Base-by-base conservation (phyloP, 148 eudicot species). In the Silene latifolia region DNA sequence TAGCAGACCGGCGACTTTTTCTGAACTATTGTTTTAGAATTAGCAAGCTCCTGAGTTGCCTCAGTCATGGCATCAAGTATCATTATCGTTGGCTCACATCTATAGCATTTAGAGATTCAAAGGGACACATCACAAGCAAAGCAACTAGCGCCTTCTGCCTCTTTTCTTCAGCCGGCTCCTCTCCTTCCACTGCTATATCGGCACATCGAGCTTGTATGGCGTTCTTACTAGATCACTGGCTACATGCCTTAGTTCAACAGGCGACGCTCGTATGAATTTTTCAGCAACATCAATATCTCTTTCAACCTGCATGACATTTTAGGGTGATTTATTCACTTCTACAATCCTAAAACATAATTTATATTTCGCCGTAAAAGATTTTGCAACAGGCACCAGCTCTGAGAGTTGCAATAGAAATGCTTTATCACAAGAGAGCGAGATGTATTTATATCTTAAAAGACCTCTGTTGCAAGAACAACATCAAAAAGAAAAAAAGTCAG, bases 11-110 rank as follows among this genome's bases (percentile, higher is more conserved):
- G 74, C 20, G 56, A 77, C 59, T 67, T 76, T 80, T 85, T 87
- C 74, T 72, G 82, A 73, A 74, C 83, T 35, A 80, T 35, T 11
- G 84, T 77, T 73, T 82, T 94, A 56, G 93, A 68, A 77, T 71
- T 79, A 71, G 97, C 90, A 69, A 94, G 95, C 82, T 94, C 98
- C 81, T 84, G 82, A 25, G 98, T 96, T 25, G 98, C 96, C 63
- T 90, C 88, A 23, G 90, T 88, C 98, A 94, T 94, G 75, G 90
- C 85, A 74, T 94, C 97, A 67, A 94, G 91, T 70, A 91, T 87
- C 97, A 94, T 86, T 73, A 91, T 77, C 39, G n/a, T n/a, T n/a
- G n/a, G n/a, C n/a, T n/a, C n/a, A n/a, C n/a, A n/a, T n/a, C n/a
- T n/a, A n/a, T n/a, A n/a, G n/a, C n/a, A 97, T n/a, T n/a, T n/a